phyloP scores from a whole-genome alignment of 192 early-diverging fungal genomes.

The Oehlia diaphana region DNA sequence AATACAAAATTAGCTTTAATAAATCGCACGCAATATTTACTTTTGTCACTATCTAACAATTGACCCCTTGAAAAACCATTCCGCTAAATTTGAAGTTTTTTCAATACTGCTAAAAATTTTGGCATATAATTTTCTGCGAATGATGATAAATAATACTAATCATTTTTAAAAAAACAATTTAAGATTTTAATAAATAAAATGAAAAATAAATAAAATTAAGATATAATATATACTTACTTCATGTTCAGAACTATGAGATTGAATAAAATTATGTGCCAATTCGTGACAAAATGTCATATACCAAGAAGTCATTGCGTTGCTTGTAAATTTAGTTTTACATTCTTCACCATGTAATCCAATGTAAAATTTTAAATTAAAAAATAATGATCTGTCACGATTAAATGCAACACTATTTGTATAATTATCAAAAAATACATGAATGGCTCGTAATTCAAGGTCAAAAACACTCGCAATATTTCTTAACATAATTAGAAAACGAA shows the following conservation, averaged over 20 bases:
- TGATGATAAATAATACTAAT: no score
- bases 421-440: conserved; percentile 80
- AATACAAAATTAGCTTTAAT: no score
- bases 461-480: conserved; percentile 61
- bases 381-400: conserved; percentile 70
- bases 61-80: no score
- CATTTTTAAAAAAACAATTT: no score
- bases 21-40: no score
- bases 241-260: conserved; percentile 67
- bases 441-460: conserved; percentile 46
- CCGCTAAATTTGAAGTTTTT: no score
- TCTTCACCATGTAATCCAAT: conserved; percentile 60
- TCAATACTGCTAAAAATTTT: no score
- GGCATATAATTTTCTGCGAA: no score
- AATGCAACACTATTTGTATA: conserved; percentile 76
- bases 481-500: conserved; percentile 44
- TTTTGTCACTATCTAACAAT: no score
- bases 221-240: conserved; percentile 43
- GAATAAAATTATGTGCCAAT: conserved; percentile 75
- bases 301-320: conserved; percentile 69
- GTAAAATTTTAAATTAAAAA: conserved; percentile 85
- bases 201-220: no score
- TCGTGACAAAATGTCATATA: conserved; percentile 85
- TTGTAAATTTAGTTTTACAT: conserved; percentile 17
- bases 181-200: no score